Base-by-base conservation (phyloP, 768 basidiomycete species). In the Lactarius trivialis region DNA sequence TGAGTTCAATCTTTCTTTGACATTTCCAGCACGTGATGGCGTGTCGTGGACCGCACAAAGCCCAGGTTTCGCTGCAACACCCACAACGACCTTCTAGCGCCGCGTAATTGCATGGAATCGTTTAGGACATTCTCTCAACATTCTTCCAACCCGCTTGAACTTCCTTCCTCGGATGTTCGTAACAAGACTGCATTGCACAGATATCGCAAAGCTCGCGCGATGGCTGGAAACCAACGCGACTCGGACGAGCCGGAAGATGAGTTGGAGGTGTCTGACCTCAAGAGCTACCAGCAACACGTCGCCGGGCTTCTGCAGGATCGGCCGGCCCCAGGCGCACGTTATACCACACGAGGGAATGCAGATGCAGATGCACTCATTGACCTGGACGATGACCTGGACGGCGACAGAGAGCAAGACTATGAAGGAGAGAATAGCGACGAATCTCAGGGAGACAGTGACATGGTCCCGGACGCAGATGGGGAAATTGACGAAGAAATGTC, bases 121-220 rank as follows among this genome's bases (percentile, higher is more conserved):
- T 68, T 68, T 19, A 70, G 75, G 60, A 58, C 79, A 19, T 75
- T 89, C 63, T 88, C 87, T 9, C 83, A 82, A 61, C 87, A 89
- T 69, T 86, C 87, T 14, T 88, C 87, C 50, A 89, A 89, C 67
- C 87, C 88, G 3, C 79, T 89, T 33, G 85, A 89, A 67, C 81
- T 82, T 24, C 77, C 82, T 41, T 85, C 86, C 12, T 85, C 83
- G 36, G 85, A 88, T 67, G 66, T 73, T 7, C 78, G 76, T 58
- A 83, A 84, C 69, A 76, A 71, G 49, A 69, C 75, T 26, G 82
- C 81, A 68, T 75, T 74, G 64, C 73, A 71, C 33, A 70, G 73
- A 60, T 78, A 76, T 67, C 43, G 74, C 56, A 70, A 73, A 56
- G 76, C 74, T 15, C 73, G 76, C 11, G 65, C 69, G 36, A 67